Evolutionary conservation across 2,329 filamentous ascomycete species (phyloP), one percentile per base, ranked within the genome.

Genomic region (Penicillium sp.): DNA sequence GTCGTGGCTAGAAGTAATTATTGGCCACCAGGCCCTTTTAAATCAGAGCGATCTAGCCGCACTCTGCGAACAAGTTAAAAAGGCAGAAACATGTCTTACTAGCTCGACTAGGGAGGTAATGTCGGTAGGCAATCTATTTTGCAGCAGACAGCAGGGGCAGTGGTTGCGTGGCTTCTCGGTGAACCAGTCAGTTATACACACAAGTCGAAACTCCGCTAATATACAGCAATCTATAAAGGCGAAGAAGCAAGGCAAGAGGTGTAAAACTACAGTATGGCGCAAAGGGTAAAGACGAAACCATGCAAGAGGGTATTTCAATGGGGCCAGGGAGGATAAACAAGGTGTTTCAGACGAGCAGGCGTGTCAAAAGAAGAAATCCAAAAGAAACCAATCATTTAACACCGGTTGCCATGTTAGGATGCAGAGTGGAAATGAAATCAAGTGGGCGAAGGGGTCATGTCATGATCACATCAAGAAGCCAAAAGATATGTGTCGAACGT

Each of bases 141-240:
- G n/a, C n/a, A n/a, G n/a, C n/a, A n/a, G n/a, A n/a, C n/a, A 22
- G 18, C 18, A 22, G 18, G 18, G 18, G 18, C 18, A 9, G 18
- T 5, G 18, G n/a, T n/a, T n/a, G n/a, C n/a, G n/a, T n/a, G n/a
- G n/a, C n/a, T n/a, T n/a, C n/a, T n/a, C n/a, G 6, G 6, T 11
- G 22, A 23, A 23, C 6, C 22, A 23, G 22, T 11, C 11, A 23
- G 22, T 23, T 23, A 23, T 23, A 11, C 6, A 23, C 22, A 11
- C 6, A n/a, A n/a, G n/a, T n/a, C n/a, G n/a, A n/a, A n/a, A n/a
- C n/a, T n/a, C n/a, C n/a, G n/a, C n/a, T 58, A 60, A 52, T 57
- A 45, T 60, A 59, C 56, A 60, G 48, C 44, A 53, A 43, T 48
- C n/a, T 57, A 55, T 56, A 60, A 54, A 41, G 48, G 37, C 42